Evolutionary conservation across 176 grass and related monocot genomes (phyloP), one percentile per base, ranked within the genome.

Genomic region (Eremochloa ophiuroides): DNA sequence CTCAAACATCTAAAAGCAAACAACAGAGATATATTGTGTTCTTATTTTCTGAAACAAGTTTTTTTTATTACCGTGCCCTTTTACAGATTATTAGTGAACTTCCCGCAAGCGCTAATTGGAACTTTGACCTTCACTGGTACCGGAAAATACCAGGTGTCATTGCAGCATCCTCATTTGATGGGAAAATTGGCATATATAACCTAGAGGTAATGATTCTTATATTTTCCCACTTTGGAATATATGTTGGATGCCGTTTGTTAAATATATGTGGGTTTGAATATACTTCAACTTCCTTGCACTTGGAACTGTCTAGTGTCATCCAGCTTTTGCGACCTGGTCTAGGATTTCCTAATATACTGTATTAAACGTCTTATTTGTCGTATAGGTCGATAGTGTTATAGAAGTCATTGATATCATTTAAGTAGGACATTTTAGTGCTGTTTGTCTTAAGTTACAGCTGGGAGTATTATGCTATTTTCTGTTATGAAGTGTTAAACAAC

Each of bases 51-150:
- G 2, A 62, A 71, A 18, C 76, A 59, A 25, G 22, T 75, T 12
- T 50, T 72, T 5, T 60, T 4, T 66, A 23, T 88, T 69, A 80
- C 14, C 53, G 12, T 88, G 23, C 53, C 55, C 22, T 78, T 53
- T 84, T 79, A 18, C 73, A 99, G 96, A 95, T 99, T 79, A 86
- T 91, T 75, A 93, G 82, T 85, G 96, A 99, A 88, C 87, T 99
- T 53, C 96, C 96, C n/a, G 68, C 91, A 74, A 93, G 96, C 70
- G 91, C 87, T 69, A 99, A 99, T 65, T 87, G 96, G 70, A 99
- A 93, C 69, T 95, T 99, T 80, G 93, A 99, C 74, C 65, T 99
- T 72, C 96, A 99, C 59, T 99, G 96, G 96, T 99, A 95, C 64
- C 93, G 86, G 20, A 99, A 99, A 81, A 93, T 90, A 83, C 96